phyloP scores from a whole-genome alignment of 129 eudicot genomes.

The Sambucus nigra region DNA sequence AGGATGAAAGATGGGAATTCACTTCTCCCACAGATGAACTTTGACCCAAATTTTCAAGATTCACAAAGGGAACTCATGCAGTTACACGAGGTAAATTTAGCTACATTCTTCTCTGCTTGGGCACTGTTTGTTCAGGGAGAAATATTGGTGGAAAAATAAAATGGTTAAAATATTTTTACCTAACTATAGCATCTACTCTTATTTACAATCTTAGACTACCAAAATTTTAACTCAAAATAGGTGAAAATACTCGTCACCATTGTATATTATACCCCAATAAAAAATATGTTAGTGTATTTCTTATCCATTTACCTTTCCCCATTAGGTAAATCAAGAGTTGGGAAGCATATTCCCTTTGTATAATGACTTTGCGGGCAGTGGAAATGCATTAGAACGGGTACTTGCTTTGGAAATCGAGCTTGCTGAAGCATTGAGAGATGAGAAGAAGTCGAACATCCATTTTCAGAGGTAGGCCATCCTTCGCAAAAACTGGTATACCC shows the following conservation, averaged over 20 bases:
- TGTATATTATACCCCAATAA: not conserved
- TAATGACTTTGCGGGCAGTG: constrained; percentile 43
- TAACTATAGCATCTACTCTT: too few species aligned
- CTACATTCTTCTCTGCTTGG: not conserved
- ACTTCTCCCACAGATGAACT: constrained; percentile 24
- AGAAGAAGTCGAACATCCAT: constrained; percentile 55
- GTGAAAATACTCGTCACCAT: not conserved
- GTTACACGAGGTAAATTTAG: constrained; percentile 46
- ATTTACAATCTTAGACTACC: not conserved
- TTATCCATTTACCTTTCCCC: constrained; percentile 9
- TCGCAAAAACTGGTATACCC: not conserved
- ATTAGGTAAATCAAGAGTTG: constrained; percentile 71
- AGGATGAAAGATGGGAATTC: constrained; percentile 77
- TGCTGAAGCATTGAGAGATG: constrained; percentile 77
- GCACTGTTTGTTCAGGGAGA: not conserved
- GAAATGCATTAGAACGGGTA: constrained; percentile 84
- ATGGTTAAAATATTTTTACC: not conserved
- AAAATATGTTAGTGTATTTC: not conserved
- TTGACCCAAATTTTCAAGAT: constrained; percentile 40
- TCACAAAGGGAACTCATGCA: constrained; percentile 48
- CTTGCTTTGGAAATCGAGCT: constrained; percentile 98
- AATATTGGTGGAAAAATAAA: not conserved
- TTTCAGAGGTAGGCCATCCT: constrained; percentile 72
- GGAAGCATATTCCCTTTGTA: constrained; percentile 61
- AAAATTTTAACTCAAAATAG: too few species aligned